Evolutionary conservation across 2,329 filamentous ascomycete species (phyloP).

Genomic region (Ophiocordyceps unilateralis): DNA sequence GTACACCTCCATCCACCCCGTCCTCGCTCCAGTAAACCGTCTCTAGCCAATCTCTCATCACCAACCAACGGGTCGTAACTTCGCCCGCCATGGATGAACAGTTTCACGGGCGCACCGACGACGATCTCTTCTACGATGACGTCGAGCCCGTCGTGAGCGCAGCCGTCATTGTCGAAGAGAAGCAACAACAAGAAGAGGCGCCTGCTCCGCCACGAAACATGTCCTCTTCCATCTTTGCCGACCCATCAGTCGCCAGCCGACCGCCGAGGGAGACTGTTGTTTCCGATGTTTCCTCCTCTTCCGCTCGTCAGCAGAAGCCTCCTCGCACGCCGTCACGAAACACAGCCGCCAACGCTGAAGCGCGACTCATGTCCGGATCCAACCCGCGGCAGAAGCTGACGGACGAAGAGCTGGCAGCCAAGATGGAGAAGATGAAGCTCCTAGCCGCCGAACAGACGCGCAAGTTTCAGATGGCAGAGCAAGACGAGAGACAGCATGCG

Average conservation of each 20-base stretch:
- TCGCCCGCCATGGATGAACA: conserved; percentile 35
- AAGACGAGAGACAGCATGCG: conserved; percentile 38
- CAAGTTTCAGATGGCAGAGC: conserved; percentile 39
- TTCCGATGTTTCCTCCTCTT: too few relatives aligned
- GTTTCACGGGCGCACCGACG: conserved; percentile 42
- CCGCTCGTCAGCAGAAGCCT: too few relatives aligned
- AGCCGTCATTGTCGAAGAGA: conserved; percentile 9
- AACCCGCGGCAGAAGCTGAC: conserved; percentile 45
- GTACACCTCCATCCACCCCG: too few relatives aligned
- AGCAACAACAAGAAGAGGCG: neutral
- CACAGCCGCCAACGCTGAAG: conserved; percentile 17
- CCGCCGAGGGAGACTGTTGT: neutral
- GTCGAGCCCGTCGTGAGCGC: conserved; percentile 35
- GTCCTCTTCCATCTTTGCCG: conserved; percentile 15
- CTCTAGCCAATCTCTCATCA: too few relatives aligned
- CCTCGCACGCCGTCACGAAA: conserved; percentile 6
- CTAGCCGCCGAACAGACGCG: conserved; percentile 39
- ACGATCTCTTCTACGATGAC: conserved; percentile 45
- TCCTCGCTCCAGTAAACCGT: too few relatives aligned
- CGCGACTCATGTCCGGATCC: conserved; percentile 33
- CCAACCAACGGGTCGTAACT: too few relatives aligned
- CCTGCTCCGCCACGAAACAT: conserved; percentile 8
- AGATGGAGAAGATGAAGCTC: conserved; percentile 45
- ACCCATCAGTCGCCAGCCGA: conserved; percentile 8
- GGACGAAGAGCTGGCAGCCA: conserved; percentile 37